Percentiles rank a stretch among this genome's conserved stretches.
These are phyloP conservation scores for Aspergillus sclerotioniger DNA, from an alignment of 495 filamentous ascomycete genomes.

Conservation along the genomic window DNA sequence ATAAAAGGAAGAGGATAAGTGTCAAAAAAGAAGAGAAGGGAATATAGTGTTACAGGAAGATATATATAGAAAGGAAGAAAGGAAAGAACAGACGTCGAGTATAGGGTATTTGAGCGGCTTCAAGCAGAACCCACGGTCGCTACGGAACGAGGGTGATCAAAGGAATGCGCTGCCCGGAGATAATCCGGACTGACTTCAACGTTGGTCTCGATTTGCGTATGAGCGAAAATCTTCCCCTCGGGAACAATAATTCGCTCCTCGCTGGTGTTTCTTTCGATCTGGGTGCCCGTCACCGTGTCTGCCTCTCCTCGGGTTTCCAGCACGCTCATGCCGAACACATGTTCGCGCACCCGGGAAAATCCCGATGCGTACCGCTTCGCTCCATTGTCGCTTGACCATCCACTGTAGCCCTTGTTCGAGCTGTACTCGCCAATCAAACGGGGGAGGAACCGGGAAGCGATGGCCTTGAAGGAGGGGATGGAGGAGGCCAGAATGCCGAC, in stretches of 20 bases:
- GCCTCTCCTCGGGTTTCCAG: conserved; percentile 12
- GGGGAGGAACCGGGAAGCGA: conserved; percentile 40
- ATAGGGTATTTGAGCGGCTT: no score
- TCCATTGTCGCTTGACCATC: conserved; percentile 24
- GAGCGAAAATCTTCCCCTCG: conserved; percentile 36
- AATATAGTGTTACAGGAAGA: no score
- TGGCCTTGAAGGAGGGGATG: conserved; percentile 45
- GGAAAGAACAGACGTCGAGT: no score
- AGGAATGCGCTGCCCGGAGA: not conserved
- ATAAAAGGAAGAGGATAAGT: no score
- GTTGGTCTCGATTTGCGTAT: conserved; percentile 40
- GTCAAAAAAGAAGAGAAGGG: no score
- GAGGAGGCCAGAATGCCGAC: conserved; percentile 41
- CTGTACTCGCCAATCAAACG: conserved; percentile 41
- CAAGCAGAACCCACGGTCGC: not conserved
- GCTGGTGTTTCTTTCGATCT: conserved; percentile 27
- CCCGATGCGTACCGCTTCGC: conserved; percentile 26
- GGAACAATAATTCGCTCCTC: conserved; percentile 39
- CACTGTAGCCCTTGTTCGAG: conserved; percentile 28
- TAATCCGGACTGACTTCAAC: conserved; percentile 28
- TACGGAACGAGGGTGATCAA: not conserved
- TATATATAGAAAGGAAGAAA: no score
- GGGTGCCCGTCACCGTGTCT: conserved; percentile 24
- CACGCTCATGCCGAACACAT: not conserved
- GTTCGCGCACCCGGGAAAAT: conserved; percentile 32